phyloP scores from a whole-genome alignment of 768 basidiomycete species.

The Pleurotus tuber-regium region DNA sequence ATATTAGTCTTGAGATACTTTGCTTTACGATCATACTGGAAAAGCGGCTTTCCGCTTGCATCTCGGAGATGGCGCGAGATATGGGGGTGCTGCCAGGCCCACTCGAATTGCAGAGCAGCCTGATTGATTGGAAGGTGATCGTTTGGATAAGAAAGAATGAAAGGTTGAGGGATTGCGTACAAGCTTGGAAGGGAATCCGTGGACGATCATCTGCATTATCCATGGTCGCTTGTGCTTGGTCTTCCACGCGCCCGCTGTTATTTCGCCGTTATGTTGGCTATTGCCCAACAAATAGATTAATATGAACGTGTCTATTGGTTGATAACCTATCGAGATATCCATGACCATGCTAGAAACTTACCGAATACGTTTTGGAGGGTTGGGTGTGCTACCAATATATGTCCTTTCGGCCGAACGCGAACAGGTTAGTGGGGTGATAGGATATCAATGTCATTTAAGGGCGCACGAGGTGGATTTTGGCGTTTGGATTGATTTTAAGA shows the following conservation, averaged over 20 bases:
- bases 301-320: neutral
- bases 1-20: conserved; percentile 44
- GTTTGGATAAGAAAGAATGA: neutral
- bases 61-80: conserved; percentile 63
- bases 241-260: conserved; percentile 67
- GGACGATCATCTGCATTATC: conserved; percentile 85
- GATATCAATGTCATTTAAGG: too few relatives aligned
- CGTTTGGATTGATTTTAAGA: conserved; percentile 64
- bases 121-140: conserved; percentile 23
- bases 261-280: conserved; percentile 81
- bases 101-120: conserved; percentile 78
- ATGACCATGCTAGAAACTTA: conserved; percentile 20
- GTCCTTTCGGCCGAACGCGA: conserved; percentile 38
- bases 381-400: conserved; percentile 75
- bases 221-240: conserved; percentile 64
- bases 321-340: neutral
- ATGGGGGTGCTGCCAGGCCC: conserved; percentile 84
- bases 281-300: conserved; percentile 1
- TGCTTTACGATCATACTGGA: conserved; percentile 26
- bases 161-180: conserved; percentile 22
- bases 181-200: conserved; percentile 76
- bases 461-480: conserved; percentile 44
- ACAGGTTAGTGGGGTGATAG: too few relatives aligned
- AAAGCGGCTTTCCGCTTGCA: conserved; percentile 35
- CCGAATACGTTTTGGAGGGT: conserved; percentile 65